phyloP scores from a whole-genome alignment of 495 filamentous ascomycete species.

The Trichoderma gamsii region DNA sequence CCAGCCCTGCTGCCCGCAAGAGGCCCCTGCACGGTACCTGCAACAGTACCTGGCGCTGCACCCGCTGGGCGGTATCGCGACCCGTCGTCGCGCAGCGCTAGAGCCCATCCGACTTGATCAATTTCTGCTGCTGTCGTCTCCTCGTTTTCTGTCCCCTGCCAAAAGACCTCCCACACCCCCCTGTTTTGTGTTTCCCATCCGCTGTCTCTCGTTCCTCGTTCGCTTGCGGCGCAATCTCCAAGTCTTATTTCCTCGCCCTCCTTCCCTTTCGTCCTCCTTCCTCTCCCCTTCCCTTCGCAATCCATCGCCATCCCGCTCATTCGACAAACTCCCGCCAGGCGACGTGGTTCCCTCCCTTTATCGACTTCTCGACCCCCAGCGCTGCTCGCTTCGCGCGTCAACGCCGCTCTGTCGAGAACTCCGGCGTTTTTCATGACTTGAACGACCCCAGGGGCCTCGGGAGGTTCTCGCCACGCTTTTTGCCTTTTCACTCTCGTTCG shows the following conservation, averaged over 20 bases:
- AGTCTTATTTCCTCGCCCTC: constrained; percentile 7
- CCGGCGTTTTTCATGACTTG: constrained; percentile 8
- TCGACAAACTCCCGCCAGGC: constrained; percentile 14
- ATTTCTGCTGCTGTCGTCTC: neutral
- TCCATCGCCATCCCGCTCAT: constrained; percentile 14
- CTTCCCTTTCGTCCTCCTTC: neutral
- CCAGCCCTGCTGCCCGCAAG: neutral
- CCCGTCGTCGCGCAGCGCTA: neutral
- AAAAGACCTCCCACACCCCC: constrained; percentile 11
- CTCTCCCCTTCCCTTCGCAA: neutral
- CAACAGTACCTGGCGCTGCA: neutral
- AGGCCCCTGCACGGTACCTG: neutral
- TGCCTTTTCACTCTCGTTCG: neutral
- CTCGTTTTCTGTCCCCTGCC: constrained; percentile 4
- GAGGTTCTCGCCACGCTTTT: neutral
- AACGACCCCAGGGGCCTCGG: constrained; percentile 9
- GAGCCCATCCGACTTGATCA: neutral
- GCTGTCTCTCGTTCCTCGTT: constrained; percentile 5
- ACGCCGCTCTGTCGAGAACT: constrained; percentile 4
- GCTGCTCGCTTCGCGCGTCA: constrained; percentile 13
- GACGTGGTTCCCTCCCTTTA: constrained; percentile 10
- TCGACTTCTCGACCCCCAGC: constrained; percentile 16
- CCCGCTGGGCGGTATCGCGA: neutral
- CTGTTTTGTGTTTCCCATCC: constrained; percentile 8
- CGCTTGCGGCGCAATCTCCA: neutral